Conservation (phyloP, 164 flowering plant genomes). For the Tinospora cordifolia region DNA sequence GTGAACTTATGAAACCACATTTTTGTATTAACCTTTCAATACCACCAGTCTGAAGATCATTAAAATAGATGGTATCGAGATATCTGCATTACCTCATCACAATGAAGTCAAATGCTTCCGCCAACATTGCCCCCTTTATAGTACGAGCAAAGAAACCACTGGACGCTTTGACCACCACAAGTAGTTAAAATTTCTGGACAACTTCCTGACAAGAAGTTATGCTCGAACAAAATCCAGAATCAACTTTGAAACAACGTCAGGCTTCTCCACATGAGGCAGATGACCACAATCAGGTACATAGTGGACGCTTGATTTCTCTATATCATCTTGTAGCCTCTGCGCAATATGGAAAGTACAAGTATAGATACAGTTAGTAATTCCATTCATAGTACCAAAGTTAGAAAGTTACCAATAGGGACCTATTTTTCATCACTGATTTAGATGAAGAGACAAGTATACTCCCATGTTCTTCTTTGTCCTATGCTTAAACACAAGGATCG, state of each 20-base stretch:
- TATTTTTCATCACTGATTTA: background rate
- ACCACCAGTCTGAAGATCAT: background rate
- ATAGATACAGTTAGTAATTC: background rate
- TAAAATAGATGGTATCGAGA: background rate
- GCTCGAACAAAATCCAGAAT: constrained; percentile 42
- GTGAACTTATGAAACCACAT: background rate
- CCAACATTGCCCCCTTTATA: background rate
- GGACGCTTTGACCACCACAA: background rate
- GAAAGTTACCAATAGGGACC: background rate
- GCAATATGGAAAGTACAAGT: background rate
- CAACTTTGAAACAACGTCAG: constrained; percentile 42
- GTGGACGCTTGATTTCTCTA: constrained; percentile 51
- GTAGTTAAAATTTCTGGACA: background rate
- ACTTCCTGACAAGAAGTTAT: background rate
- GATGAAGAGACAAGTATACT: background rate
- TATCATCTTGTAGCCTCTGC: constrained; percentile 70
- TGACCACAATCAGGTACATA: constrained; percentile 83
- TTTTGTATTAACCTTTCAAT: background rate
- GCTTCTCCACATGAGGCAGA: constrained; percentile 89
- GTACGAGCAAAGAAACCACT: background rate
- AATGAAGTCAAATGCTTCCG: background rate
- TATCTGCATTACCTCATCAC: background rate
- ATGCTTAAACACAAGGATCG: background rate
- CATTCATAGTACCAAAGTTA: background rate
- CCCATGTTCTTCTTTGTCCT: background rate